Evolutionary conservation across 1,284 basidiomycete genomes (phyloP).

Genomic region (Ceratorhiza oryzae-sativae): DNA sequence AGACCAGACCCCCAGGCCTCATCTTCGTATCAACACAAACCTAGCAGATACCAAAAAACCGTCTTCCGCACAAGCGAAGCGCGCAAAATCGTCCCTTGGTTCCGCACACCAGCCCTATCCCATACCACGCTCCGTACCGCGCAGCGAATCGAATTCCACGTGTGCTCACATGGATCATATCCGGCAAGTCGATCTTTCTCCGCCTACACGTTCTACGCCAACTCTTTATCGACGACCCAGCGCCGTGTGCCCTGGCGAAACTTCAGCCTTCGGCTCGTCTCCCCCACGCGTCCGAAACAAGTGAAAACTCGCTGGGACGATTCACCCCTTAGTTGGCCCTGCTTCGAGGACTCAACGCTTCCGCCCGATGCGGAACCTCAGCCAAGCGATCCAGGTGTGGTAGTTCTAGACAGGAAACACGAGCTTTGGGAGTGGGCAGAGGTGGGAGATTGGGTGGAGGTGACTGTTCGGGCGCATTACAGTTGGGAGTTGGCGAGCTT

Average conservation of each 20-base stretch:
- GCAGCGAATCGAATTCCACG: conserved; percentile 8
- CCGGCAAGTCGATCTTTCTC: conserved; percentile 29
- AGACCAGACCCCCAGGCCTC: conserved; percentile 9
- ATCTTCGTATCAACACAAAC: background rate
- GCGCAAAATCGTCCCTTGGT: conserved; percentile 27
- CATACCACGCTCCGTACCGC: background rate
- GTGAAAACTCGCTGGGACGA: conserved; percentile 14
- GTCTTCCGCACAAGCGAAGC: conserved; percentile 21
- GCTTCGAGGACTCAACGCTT: conserved; percentile 12
- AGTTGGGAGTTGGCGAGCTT: conserved; percentile 29
- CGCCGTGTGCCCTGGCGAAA: conserved; percentile 29
- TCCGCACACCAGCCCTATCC: conserved; percentile 19
- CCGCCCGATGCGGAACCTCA: conserved; percentile 29
- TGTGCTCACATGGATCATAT: conserved; percentile 9
- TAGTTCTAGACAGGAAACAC: conserved; percentile 10
- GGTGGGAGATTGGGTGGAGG: conserved; percentile 18
- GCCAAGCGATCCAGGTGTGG: conserved; percentile 18
- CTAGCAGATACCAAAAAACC: conserved; percentile 24
- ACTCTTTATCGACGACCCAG: conserved; percentile 24
- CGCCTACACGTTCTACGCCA: conserved; percentile 1
- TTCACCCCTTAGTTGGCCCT: conserved; percentile 14
- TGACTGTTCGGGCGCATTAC: conserved; percentile 23
- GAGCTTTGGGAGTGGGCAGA: conserved; percentile 29
- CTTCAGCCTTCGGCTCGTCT: conserved; percentile 25
- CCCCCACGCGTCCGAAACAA: conserved; percentile 5